Base-by-base conservation (phyloP, 108 stramenopile species). In the Bacterosira constricta region DNA sequence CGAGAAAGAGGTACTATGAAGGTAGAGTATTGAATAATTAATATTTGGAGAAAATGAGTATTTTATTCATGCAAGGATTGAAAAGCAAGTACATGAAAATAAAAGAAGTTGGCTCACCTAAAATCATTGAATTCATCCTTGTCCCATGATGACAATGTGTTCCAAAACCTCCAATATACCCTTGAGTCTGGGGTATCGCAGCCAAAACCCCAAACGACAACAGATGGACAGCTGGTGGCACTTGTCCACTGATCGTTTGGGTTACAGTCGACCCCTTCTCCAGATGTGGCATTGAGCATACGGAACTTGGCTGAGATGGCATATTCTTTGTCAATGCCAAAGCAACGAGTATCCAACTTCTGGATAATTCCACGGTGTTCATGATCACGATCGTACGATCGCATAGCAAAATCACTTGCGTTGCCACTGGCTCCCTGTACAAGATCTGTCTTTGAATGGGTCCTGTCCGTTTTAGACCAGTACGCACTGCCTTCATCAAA, bases 91-190 rank as follows among this genome's bases (percentile, higher is more conserved):
- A n/a, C n/a, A n/a, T n/a, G n/a, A n/a, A n/a, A n/a, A n/a, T n/a
- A n/a, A n/a, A n/a, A n/a, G n/a, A n/a, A n/a, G n/a, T n/a, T n/a
- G n/a, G n/a, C n/a, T n/a, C n/a, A n/a, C n/a, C 31, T 37, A 29
- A 77, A 81, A 26, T 77, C 46, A 54, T 81, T 81, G 45, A 70
- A 81, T 6, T 30, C 49, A 27, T 81, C 53, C 6, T 70, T 63
- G 15, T 64, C 41, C 80, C 80, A 81, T 27, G 50, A 17, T 49
- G 59, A 70, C 6, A 38, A 39, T 31, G 58, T 44, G 12, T 74
- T 74, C 56, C 54, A 74, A 37, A 74, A 74, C 42, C 56, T 66
- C 73, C 63, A 74, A 41, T 74, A 58, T 34, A 63, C 47, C 7
- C 35, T 17, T 35, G 15, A 21, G 13, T 57, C 57, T 9, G 50